Conservation (phyloP, 495 filamentous ascomycete species). For the Podospora didyma region DNA sequence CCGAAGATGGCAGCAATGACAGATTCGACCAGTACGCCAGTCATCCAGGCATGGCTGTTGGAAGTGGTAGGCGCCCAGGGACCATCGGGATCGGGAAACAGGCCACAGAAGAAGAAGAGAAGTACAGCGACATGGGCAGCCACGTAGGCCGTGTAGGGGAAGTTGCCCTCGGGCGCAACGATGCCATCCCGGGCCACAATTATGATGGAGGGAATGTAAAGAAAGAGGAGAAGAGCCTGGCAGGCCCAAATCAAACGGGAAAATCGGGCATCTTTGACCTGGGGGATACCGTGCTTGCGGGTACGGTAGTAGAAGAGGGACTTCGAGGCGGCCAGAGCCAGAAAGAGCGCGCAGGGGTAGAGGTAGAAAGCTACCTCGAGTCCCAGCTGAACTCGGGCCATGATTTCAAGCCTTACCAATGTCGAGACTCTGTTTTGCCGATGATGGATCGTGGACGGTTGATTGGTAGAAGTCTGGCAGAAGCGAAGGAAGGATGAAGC, state of each 20-base stretch:
- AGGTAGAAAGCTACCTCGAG: constrained; percentile 28
- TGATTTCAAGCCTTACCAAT: too few relatives aligned
- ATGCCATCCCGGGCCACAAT: constrained; percentile 23
- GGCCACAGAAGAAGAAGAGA: constrained; percentile 30
- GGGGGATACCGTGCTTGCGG: too few relatives aligned
- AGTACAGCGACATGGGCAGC: constrained; percentile 22
- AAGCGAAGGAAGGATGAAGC: too few relatives aligned
- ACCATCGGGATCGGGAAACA: constrained; percentile 32
- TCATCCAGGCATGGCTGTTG: constrained; percentile 26
- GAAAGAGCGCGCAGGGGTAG: constrained; percentile 28
- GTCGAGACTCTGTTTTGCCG: too few relatives aligned
- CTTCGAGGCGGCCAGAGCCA: constrained; percentile 23
- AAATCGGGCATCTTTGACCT: too few relatives aligned
- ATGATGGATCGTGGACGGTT: too few relatives aligned
- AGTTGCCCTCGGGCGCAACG: constrained; percentile 15
- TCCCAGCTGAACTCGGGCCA: constrained; percentile 30
- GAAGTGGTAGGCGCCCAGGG: constrained; percentile 28
- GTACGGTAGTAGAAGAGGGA: constrained; percentile 22
- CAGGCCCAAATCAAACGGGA: constrained; percentile 22
- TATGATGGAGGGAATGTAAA: constrained; percentile 23
- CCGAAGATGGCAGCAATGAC: constrained; percentile 25
- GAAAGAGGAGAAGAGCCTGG: constrained; percentile 19
- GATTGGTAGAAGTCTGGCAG: too few relatives aligned
- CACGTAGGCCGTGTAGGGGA: constrained; percentile 30
- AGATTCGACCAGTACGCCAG: constrained; percentile 21